These are phyloP conservation scores for Russula emetica DNA, from an alignment of 768 basidiomycete species.

Conservation along the genomic window DNA sequence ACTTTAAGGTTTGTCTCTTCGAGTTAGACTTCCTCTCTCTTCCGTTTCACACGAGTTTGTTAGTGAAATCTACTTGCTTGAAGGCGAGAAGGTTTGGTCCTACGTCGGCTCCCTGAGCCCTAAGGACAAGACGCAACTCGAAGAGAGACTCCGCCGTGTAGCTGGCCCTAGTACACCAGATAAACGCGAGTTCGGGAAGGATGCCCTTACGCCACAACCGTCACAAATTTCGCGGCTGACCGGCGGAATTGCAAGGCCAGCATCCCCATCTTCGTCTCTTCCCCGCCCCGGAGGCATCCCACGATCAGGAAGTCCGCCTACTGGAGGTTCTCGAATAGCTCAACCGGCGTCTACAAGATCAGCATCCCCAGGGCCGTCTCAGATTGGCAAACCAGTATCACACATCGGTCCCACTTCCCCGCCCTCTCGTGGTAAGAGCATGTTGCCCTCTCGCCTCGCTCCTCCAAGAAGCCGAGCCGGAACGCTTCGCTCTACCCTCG, in stretches of 20 bases:
- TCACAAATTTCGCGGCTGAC: slow-evolving; percentile 53
- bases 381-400: slow-evolving; percentile 29
- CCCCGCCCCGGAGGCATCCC: slow-evolving; percentile 44
- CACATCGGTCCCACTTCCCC: slow-evolving; percentile 36
- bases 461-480: slow-evolving; percentile 53
- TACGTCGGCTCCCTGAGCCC: slow-evolving; percentile 68
- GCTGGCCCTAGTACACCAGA: slow-evolving; percentile 55
- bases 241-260: slow-evolving; percentile 45
- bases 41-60: slow-evolving; percentile 1
- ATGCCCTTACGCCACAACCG: slow-evolving; percentile 39
- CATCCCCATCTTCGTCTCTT: slow-evolving; percentile 41
- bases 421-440: slow-evolving; percentile 54
- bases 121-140: slow-evolving; percentile 90
- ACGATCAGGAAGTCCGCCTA: slow-evolving; percentile 48
- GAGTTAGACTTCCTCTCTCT: slow-evolving; percentile 19
- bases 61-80: slow-evolving; percentile 76
- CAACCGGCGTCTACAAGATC: slow-evolving; percentile 40
- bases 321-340: slow-evolving; percentile 40
- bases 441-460: slow-evolving; percentile 72
- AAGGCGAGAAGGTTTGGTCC: slow-evolving; percentile 84
- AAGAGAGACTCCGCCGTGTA: slow-evolving; percentile 83
- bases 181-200: slow-evolving; percentile 35
- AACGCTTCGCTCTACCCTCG: slow-evolving; percentile 22
- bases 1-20: slow-evolving; percentile 62
- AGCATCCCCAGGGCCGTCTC: slow-evolving; percentile 38